Base-by-base conservation (phyloP, 768 basidiomycete species). In the Hygrocybe punicea region DNA sequence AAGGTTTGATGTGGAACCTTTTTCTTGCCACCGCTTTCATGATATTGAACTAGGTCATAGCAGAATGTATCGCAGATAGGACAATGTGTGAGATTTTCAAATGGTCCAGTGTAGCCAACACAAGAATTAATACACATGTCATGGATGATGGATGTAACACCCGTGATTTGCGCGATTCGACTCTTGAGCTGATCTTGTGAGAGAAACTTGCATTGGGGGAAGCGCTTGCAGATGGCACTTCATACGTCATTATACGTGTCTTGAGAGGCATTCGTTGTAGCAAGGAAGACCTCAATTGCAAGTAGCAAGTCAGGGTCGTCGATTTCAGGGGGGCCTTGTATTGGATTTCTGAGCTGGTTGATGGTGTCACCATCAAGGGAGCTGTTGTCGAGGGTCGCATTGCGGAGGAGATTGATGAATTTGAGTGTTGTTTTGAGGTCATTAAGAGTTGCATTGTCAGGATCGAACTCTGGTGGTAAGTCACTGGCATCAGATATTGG, bases 51-150 rank as follows among this genome's bases (percentile, higher is more conserved):
- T 1, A 57, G 63, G 42, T 71, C 61, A 52, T 69, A 73, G 1
- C 61, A 62, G 1, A 67, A 56, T 11, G 59, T 42, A 0, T 44
- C n/a, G 55, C 77, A 79, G 1, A 63, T 16, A 0, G 58, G 63
- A 49, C 75, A 79, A 0, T 19, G 2, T 0, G 69, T 62, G 1
- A 67, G 57, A 4, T 64, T 33, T 0, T 51, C 24, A 34, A 63
- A 74, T 0, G 73, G 78, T 0, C 75, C 74, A 0, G 72, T 77
- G 47, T 65, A 78, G 0, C 69, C 72, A 2, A 72, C 44, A 55
- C 77, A 80, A 0, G 67, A 65, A 16, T 78, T 69, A 0, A 59
- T 51, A 45, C 77, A 80, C 77, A 78, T 78, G 49, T 77, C 65
- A n/a, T 66, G 23, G 1, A 65, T 37, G 13, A 78, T 59, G 0